Base-by-base conservation (phyloP, 1,139 yeast genomes). In the Magnusiomyces suaveolens region DNA sequence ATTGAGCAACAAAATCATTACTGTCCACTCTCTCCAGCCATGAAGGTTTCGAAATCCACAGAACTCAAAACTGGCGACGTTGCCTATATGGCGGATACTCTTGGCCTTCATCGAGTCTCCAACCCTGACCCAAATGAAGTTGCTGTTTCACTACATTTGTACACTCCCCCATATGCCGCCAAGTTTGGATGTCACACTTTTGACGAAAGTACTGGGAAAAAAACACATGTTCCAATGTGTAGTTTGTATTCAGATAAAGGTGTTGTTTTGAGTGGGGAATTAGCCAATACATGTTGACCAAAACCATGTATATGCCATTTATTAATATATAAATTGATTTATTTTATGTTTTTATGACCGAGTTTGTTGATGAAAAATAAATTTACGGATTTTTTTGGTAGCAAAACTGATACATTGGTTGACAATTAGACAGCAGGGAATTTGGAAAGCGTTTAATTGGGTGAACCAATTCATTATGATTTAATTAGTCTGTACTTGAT, bases 161-260 rank as follows among this genome's bases (percentile, higher is more conserved):
- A 84, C 69, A 84, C 90, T 16, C 89, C 92, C 8, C 90, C 92
- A 10, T 83, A 83, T 67, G 90, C 90, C 3, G 73, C 83, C 54
- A 72, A 79, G 67, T 80, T 65, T 52, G 89, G 89, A 8, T 83
- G 88, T 64, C 72, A 78, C 57, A 76, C 78, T 67, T 84, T 79
- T 62, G 84, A 82, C 60, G 76, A 77, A 32, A 64, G 62, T 26
- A 75, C 75, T 52, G 85, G 84, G 46, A 72, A 69, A 58, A 75
- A 75, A 62, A 79, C 76, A 58, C 81, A 77, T 63, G 85, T 82
- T 53, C 77, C 78, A 63, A 78, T 82, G 81, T 74, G 82, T 55
- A 80, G 77, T 63, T 74, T 83, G 63, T 82, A 80, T 65, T 78
- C 83, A 58, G 79, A 83, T 80, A 78, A 79, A 63, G 87, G 87